Percentiles rank a stretch among this genome's conserved stretches.
These are phyloP conservation scores for Orbilia blumenaviensis DNA, from an alignment of 2,329 filamentous ascomycete species.

Conservation along the genomic window DNA sequence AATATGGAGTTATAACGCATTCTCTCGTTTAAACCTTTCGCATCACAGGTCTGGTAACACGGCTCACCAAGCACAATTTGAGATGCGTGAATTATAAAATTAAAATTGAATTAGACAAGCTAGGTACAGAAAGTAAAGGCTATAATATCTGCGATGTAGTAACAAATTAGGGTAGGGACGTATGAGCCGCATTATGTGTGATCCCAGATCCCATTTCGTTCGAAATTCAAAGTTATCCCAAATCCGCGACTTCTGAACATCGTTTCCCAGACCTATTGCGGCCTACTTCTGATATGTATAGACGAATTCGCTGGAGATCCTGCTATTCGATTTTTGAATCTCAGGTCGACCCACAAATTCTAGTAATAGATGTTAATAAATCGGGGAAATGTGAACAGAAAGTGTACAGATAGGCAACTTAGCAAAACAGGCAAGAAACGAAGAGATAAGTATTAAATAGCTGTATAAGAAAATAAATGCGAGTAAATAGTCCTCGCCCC, in stretches of 20 bases:
- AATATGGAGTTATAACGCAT: neutral
- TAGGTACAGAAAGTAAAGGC: neutral
- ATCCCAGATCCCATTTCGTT: neutral
- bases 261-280: neutral
- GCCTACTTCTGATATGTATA: neutral
- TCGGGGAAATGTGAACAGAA: neutral
- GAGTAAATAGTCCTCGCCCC: neutral
- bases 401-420: neutral
- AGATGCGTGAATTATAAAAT: no score
- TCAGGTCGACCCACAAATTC: neutral
- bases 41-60: no score
- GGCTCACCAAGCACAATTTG: no score
- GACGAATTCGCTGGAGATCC: neutral
- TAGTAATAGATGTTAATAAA: neutral
- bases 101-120: neutral
- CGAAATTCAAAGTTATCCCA: neutral
- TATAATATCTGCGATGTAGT: neutral
- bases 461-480: neutral
- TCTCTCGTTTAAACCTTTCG: no score
- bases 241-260: neutral
- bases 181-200: neutral
- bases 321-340: neutral
- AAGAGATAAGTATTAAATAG: neutral
- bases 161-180: neutral
- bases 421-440: constrained; percentile 1